Evolutionary conservation across 768 basidiomycete genomes (phyloP).

Genomic region (Pisolithus albus): DNA sequence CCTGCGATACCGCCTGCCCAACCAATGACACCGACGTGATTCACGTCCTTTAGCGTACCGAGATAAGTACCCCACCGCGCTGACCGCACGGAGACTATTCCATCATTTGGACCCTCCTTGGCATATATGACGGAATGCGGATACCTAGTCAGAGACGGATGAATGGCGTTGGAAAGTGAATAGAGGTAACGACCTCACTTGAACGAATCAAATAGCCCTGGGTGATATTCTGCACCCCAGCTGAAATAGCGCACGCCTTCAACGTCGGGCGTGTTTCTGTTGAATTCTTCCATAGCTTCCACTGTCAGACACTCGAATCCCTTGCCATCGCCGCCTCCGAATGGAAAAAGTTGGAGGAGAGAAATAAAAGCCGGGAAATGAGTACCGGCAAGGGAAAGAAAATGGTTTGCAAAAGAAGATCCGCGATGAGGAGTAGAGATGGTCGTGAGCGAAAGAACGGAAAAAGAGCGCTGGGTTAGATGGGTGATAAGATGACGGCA

Average conservation of each 20-base stretch:
- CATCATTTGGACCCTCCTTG: slow-evolving; percentile 94
- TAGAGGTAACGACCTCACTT: slow-evolving; percentile 33
- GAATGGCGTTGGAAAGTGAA: not conserved
- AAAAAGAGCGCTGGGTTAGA: slow-evolving; percentile 69
- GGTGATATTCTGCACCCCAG: slow-evolving; percentile 90
- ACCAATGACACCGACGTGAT: slow-evolving; percentile 87
- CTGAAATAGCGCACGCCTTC: slow-evolving; percentile 82
- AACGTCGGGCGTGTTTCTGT: slow-evolving; percentile 76
- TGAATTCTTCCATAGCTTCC: slow-evolving; percentile 84
- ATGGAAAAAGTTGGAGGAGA: slow-evolving; percentile 77
- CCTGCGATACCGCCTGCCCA: slow-evolving; percentile 54
- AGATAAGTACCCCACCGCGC: slow-evolving; percentile 94
- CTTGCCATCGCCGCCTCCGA: slow-evolving; percentile 89
- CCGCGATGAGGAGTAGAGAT: slow-evolving; percentile 95
- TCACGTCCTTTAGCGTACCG: slow-evolving; percentile 86
- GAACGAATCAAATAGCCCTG: slow-evolving; percentile 88
- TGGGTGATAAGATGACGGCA: slow-evolving; percentile 85
- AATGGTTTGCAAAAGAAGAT: slow-evolving; percentile 88
- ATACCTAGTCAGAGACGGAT: slow-evolving; percentile 31
- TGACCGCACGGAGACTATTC: slow-evolving; percentile 82
- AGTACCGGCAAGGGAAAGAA: slow-evolving; percentile 60
- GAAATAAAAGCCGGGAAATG: slow-evolving; percentile 65
- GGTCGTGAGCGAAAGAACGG: slow-evolving; percentile 82
- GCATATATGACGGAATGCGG: slow-evolving; percentile 76
- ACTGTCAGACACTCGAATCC: slow-evolving; percentile 87